These are phyloP conservation scores for Candida frijolesensis DNA, from an alignment of 1,139 yeast genomes.

Conservation along the genomic window DNA sequence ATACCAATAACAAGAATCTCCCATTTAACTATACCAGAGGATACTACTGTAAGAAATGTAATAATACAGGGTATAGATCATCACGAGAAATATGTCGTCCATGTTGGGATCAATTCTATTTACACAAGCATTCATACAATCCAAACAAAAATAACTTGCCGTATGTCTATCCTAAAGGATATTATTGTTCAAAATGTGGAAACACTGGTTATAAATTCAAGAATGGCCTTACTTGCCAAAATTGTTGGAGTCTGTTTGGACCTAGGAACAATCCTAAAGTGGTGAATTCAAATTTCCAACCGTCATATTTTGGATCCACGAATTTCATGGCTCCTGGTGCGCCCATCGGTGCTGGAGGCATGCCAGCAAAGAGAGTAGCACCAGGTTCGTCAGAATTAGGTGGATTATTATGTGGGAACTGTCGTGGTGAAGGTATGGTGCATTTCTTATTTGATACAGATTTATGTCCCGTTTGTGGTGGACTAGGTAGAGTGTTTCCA, in stretches of 20 bases:
- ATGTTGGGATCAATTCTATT: conserved; percentile 40
- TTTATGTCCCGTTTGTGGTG: conserved; percentile 62
- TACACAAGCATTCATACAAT: conserved; percentile 35
- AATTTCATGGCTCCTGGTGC: conserved; percentile 16
- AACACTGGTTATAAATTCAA: conserved; percentile 73
- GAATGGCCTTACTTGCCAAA: conserved; percentile 67
- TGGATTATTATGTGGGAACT: conserved; percentile 74
- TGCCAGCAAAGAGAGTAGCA: conserved; percentile 40
- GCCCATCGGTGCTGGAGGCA: conserved; percentile 12
- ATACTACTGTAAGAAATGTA: conserved; percentile 40
- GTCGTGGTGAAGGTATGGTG: conserved; percentile 70
- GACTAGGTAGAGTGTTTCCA: conserved; percentile 57
- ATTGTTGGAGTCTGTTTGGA: conserved; percentile 71
- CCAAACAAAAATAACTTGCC: conserved; percentile 39
- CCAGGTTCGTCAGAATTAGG: conserved; percentile 91
- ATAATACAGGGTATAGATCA: conserved; percentile 41
- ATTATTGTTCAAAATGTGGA: conserved; percentile 66
- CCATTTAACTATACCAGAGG: conserved; percentile 58
- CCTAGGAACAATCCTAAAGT: conserved; percentile 32
- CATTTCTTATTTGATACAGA: conserved; percentile 54
- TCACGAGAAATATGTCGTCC: conserved; percentile 31
- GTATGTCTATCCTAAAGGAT: conserved; percentile 60
- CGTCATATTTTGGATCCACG: conserved; percentile 20
- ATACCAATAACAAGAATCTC: conserved; percentile 38
- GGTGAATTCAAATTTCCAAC: conserved; percentile 9